Base-by-base conservation (phyloP, 2,329 filamentous ascomycete genomes). In the Magnaporthiopsis rhizophila region DNA sequence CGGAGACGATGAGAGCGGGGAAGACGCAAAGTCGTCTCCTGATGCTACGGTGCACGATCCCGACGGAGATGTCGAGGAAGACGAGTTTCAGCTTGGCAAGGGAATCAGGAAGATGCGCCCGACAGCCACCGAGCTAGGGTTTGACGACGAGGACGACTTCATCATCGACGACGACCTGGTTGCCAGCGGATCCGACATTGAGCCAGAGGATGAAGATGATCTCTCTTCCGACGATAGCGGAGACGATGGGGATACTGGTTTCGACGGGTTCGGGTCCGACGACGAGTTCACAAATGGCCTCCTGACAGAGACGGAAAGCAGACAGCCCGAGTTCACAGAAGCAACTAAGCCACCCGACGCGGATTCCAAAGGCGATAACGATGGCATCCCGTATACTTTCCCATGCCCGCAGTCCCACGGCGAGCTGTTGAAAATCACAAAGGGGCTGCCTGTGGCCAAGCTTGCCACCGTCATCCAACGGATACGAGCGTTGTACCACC, bases 91-190 rank as follows among this genome's bases (percentile, higher is more conserved):
- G 3, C 77, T 89, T 21, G 86, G 86, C 45, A 73, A 75, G 61
- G 86, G 86, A 58, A 85, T 88, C 68, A 84, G 79, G 70, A 84
- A 79, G 70, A 77, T 79, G 63, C 79, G 81, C 30, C 81, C 80
- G 38, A 86, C 85, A 9, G 83, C 82, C 3, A 80, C 83, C 13
- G 83, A 89, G 65, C 75, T 92, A 24, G 90, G 87, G 7, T 88
- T 96, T 45, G 92, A 97, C 68, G 94, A 97, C 69, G 94, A 98
- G 73, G 94, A 98, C 70, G 92, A 97, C 70, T 98, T 98, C 71
- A 74, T 94, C 32, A 87, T 97, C 67, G 94, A 98, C 65, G 91
- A 95, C 67, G 89, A 96, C 71, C 82, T 98, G 21, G 84, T 97
- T 45, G 92, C 92, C 15, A 93, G 88, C 69, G 90, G 87, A 53